These are phyloP conservation scores for Solanum megistacrolobum DNA, from an alignment of 257 asterid genomes.

Conservation along the genomic window DNA sequence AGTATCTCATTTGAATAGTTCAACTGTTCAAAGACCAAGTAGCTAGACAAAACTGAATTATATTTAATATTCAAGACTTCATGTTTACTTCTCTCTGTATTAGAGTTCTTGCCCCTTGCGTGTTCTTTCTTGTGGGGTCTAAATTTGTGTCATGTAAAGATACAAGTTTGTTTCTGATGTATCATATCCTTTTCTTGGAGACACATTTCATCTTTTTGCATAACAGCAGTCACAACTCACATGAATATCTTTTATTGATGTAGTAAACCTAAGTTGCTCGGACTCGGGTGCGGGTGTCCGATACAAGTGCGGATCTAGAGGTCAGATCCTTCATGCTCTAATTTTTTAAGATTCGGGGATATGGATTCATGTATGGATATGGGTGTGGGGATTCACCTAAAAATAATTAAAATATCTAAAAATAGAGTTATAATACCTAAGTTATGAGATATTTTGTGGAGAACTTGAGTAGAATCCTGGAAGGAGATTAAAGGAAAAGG, in stretches of 20 bases:
- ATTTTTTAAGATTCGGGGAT: no score
- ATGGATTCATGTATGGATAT: no score
- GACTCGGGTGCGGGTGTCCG: no score
- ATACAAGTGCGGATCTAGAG: no score
- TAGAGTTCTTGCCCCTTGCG: neutral
- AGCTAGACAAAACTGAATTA: neutral
- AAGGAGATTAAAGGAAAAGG: no score
- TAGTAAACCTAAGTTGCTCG: neutral
- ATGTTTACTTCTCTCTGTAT: neutral
- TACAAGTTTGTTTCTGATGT: neutral
- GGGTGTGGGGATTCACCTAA: no score
- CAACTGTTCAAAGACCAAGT: neutral
- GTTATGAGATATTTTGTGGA: no score
- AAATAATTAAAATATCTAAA: no score
- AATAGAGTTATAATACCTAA: no score
- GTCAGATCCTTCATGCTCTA: no score
- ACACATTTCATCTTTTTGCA: neutral
- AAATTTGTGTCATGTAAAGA: neutral
- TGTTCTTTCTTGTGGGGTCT: neutral
- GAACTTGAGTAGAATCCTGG: no score
- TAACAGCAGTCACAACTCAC: neutral
- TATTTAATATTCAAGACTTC: neutral
- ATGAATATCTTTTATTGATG: neutral
- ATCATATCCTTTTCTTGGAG: neutral
- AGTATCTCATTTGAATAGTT: neutral